phyloP scores from a whole-genome alignment of 768 basidiomycete genomes.

The Hypsizygus marmoreus region DNA sequence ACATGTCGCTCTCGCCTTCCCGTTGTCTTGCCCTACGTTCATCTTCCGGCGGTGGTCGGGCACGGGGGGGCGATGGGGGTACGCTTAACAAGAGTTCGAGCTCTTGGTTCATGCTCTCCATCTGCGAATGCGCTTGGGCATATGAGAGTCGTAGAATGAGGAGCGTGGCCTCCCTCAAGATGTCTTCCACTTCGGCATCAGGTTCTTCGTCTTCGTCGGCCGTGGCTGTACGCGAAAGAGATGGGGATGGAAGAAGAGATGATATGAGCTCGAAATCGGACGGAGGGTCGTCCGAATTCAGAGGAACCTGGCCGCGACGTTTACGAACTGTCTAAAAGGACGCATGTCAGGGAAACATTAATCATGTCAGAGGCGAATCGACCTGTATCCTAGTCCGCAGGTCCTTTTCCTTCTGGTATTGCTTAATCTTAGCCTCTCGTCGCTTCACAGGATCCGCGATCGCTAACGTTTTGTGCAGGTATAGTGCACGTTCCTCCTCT shows the following conservation, averaged over 20 bases:
- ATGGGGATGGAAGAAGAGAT: constrained; percentile 52
- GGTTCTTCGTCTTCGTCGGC: constrained; percentile 44
- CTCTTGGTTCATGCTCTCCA: constrained; percentile 73
- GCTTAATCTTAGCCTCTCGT: constrained; percentile 88
- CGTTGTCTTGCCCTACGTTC: constrained; percentile 40
- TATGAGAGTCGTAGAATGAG: constrained; percentile 76
- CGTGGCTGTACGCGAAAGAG: constrained; percentile 11
- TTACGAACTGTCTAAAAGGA: constrained; percentile 50
- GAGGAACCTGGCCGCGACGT: constrained; percentile 45
- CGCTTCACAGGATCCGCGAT: constrained; percentile 67
- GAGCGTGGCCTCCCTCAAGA: constrained; percentile 65
- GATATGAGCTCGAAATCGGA: constrained; percentile 66
- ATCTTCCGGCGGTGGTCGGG: constrained; percentile 28
- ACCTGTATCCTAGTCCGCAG: constrained; percentile 74
- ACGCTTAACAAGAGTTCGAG: constrained; percentile 63
- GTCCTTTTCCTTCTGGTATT: constrained; percentile 86
- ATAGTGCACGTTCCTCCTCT: constrained; percentile 57
- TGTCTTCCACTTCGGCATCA: constrained; percentile 63
- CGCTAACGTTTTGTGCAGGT: constrained; percentile 47
- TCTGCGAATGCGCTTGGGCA: constrained; percentile 65
- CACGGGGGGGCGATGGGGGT: constrained; percentile 41
- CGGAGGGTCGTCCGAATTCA: constrained; percentile 28
- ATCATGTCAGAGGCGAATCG: constrained; percentile 10
- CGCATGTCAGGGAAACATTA: background rate
- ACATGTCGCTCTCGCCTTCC: constrained; percentile 54